Evolutionary conservation across 352 stramenopile species (phyloP).

Genomic region (Globisporangium nunn): DNA sequence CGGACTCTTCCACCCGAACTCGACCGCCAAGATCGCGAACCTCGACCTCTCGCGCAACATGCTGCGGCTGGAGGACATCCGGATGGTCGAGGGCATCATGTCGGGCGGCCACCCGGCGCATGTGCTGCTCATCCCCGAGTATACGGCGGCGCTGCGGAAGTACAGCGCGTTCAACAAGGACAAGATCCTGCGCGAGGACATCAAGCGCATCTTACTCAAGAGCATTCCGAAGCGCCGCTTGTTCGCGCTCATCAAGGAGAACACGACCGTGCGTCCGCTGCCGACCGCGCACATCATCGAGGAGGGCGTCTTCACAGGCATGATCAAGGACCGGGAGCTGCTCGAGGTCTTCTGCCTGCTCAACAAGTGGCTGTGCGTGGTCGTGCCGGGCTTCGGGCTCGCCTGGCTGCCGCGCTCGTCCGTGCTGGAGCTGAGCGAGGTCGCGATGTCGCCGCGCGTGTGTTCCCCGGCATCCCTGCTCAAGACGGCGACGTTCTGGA

Average conservation of each 20-base stretch:
- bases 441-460: conserved; percentile 40
- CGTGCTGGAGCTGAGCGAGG: conserved; percentile 41
- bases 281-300: conserved; percentile 37
- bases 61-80: conserved; percentile 51
- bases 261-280: conserved; percentile 32
- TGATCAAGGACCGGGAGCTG: conserved; percentile 34
- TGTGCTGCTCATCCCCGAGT: conserved; percentile 40
- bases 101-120: conserved; percentile 37
- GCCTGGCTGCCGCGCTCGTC: conserved; percentile 39
- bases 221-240: conserved; percentile 36
- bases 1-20: conserved; percentile 48
- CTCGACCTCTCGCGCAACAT: conserved; percentile 44
- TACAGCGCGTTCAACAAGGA: conserved; percentile 47
- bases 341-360: conserved; percentile 50
- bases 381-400: conserved; percentile 48
- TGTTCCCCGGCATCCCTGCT: conserved; percentile 39
- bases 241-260: conserved; percentile 40
- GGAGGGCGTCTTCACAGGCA: conserved; percentile 31
- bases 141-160: conserved; percentile 32
- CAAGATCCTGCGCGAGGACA: conserved; percentile 38
- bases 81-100: conserved; percentile 43
- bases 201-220: conserved; percentile 41
- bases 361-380: conserved; percentile 47
- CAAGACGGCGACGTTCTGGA: conserved; percentile 34
- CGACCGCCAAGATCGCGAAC: conserved; percentile 32